phyloP scores from a whole-genome alignment of 768 basidiomycete genomes.

The Tulasnella sp. region DNA sequence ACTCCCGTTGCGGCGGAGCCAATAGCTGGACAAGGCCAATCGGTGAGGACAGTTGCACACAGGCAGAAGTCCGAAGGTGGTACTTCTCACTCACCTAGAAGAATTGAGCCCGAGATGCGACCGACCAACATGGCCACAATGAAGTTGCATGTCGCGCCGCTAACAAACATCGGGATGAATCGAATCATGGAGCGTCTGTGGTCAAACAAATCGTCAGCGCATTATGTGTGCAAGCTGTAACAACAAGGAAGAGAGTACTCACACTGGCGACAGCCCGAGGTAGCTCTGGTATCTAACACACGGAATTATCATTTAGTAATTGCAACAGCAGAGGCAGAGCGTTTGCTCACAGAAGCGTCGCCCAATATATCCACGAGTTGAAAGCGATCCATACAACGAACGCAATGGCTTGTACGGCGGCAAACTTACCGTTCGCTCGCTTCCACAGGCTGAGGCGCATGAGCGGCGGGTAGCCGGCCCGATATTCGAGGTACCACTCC shows the following conservation, averaged over 20 bases:
- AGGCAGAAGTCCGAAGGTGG: too few species aligned
- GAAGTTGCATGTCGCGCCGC: conserved; percentile 52
- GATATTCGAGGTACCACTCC: conserved; percentile 48
- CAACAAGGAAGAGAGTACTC: not conserved
- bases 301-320: not conserved
- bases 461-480: conserved; percentile 36
- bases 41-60: not conserved
- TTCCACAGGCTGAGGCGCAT: conserved; percentile 54
- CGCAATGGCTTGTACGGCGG: conserved; percentile 49
- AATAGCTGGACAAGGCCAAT: conserved; percentile 27
- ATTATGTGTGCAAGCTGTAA: too few species aligned
- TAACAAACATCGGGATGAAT: conserved; percentile 58
- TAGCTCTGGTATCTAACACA: conserved; percentile 57
- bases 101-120: conserved; percentile 41
- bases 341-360: conserved; percentile 26
- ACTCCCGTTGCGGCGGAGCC: conserved; percentile 49
- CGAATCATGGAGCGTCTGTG: conserved; percentile 44
- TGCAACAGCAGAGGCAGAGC: not conserved
- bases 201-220: too few species aligned
- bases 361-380: conserved; percentile 39
- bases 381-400: conserved; percentile 44
- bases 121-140: conserved; percentile 50
- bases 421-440: conserved; percentile 49
- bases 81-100: conserved; percentile 39
- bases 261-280: conserved; percentile 39